Conservation (phyloP, 148 eudicot genomes). For the Spergularia bocconei region DNA sequence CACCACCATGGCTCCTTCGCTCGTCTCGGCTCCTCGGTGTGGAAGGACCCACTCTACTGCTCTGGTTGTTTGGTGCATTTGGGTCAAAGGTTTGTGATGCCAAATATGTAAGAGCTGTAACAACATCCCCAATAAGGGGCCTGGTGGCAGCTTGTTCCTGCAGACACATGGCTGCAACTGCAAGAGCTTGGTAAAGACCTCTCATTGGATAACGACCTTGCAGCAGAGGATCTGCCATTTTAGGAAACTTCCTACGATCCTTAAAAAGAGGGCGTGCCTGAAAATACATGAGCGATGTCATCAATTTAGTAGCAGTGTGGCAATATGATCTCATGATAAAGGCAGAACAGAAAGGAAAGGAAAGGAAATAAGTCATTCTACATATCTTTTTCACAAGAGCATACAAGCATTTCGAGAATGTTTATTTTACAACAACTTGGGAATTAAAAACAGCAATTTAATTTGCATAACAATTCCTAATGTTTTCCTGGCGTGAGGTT, state of each 20-base stretch:
- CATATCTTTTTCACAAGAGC: constrained; percentile 7
- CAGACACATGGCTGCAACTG: constrained; percentile 98
- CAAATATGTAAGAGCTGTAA: constrained; percentile 81
- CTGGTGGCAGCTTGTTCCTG: constrained; percentile 98
- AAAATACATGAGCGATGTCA: constrained; percentile 20
- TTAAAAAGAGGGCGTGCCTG: constrained; percentile 96
- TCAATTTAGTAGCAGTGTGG: not conserved
- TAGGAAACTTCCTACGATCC: constrained; percentile 89
- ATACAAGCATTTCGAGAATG: not conserved
- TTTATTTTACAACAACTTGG: not conserved
- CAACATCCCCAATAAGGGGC: constrained; percentile 92
- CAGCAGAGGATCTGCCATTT: constrained; percentile 93
- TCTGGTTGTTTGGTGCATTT: constrained; percentile 47
- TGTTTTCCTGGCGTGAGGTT: not conserved
- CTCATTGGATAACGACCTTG: constrained; percentile 90
- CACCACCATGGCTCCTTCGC: constrained; percentile 45
- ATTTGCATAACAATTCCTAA: not conserved
- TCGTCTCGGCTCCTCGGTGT: constrained; percentile 60
- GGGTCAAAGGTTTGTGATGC: constrained; percentile 94
- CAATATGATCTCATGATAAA: not conserved
- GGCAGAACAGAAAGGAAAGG: too few relatives aligned
- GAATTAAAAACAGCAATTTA: not conserved
- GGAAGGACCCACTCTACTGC: constrained; percentile 48
- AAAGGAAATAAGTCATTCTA: not conserved
- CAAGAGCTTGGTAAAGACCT: constrained; percentile 97